phyloP scores from a whole-genome alignment of 1,139 yeast genomes.

The Arxiozyma bovina region DNA sequence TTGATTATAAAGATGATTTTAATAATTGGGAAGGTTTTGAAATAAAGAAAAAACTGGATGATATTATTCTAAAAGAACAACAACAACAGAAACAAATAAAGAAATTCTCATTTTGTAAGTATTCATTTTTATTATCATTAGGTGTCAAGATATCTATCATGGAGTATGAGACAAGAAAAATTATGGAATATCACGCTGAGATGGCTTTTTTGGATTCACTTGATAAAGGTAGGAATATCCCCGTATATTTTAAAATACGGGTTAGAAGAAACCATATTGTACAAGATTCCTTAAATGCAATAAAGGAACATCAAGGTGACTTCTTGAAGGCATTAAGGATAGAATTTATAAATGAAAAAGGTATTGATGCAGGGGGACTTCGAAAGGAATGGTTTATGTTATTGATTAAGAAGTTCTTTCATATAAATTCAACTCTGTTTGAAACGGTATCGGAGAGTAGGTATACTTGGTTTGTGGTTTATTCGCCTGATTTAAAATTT shows the following conservation, averaged over 20 bases:
- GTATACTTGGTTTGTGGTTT: slow-evolving; percentile 59
- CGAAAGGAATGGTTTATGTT: slow-evolving; percentile 87
- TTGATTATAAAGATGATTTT: slow-evolving; percentile 69
- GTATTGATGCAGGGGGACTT: slow-evolving; percentile 91
- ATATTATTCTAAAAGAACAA: not conserved
- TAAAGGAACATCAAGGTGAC: slow-evolving; percentile 46
- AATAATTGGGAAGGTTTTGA: slow-evolving; percentile 59
- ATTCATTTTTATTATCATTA: slow-evolving; percentile 71
- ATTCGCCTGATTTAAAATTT: not conserved
- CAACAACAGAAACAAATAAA: not conserved
- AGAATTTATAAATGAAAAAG: slow-evolving; percentile 79
- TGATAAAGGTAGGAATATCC: slow-evolving; percentile 51
- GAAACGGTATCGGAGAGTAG: slow-evolving; percentile 58
- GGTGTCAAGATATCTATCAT: slow-evolving; percentile 75
- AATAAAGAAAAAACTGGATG: not conserved
- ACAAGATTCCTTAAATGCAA: slow-evolving; percentile 64
- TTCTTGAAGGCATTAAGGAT: slow-evolving; percentile 68
- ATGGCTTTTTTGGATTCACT: slow-evolving; percentile 77
- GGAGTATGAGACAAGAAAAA: slow-evolving; percentile 73
- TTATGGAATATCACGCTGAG: slow-evolving; percentile 82
- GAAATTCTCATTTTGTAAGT: slow-evolving; percentile 60
- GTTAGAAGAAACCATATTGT: slow-evolving; percentile 63
- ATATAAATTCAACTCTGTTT: slow-evolving; percentile 56
- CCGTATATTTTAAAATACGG: slow-evolving; percentile 57
- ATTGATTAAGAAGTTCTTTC: slow-evolving; percentile 59